Evolutionary conservation across 805 yeast genomes (phyloP), one percentile per base, ranked within the genome.

Genomic region (Teunomyces atbi): DNA sequence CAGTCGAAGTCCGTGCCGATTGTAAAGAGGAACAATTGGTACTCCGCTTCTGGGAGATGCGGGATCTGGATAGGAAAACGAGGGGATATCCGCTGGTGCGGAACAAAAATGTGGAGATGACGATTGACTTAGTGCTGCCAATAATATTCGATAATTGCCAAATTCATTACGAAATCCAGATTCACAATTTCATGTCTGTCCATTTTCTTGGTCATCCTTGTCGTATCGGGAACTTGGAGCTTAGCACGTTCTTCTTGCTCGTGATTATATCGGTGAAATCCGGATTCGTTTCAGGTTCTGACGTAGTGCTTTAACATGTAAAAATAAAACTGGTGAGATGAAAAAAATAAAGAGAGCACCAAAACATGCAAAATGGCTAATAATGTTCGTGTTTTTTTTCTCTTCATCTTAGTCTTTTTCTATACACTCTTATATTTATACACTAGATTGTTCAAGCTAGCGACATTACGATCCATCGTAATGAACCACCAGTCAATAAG

Each of bases 341-440:
- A 10, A 11, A 16, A 7, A 35, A 12, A 20, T n/a, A 6, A 12
- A 19, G 26, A 11, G 16, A 13, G 21, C 1, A 16, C 10, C 39
- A 6, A 12, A 19, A 35, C 39, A 35, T 34, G 21, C 26, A 35
- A 19, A 20, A 8, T 35, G 13, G 39, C 12, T 11, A 23, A 7
- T 35, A 7, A 6, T 8, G 20, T 33, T 33, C 10, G 29, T 27
- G 16, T 6, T 30, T 8, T 21, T 37, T 16, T 34, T 11, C 15
- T 21, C 19, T n/a, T 2, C 15, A 6, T 21, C 26, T 21, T 7
- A 7, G 2, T 6, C 26, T 3, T 4, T 23, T 27, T 20, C 40
- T 40, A 60, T 3, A 55, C 62, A 26, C 47, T 52, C 44, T 61
- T 61, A 50, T 45, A 61, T 48, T 61, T 59, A 42, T 61, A 61